phyloP scores from a whole-genome alignment of 169 alveolate species.

The Theileria parva region DNA sequence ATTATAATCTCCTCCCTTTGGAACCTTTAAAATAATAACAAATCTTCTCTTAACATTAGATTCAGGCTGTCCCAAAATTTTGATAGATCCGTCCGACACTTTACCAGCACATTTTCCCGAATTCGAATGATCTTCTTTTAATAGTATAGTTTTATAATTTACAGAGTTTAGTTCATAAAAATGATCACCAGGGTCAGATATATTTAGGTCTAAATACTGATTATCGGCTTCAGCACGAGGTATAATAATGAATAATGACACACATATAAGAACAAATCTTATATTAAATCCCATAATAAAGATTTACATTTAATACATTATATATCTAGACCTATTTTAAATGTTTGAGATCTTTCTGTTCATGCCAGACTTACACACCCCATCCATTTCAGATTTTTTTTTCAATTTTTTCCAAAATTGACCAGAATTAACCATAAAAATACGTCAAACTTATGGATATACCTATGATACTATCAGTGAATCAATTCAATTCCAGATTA shows the following conservation, averaged over 20 bases:
- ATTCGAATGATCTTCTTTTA: neutral
- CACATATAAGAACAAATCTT: neutral
- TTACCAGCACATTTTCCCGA: constrained; percentile 11
- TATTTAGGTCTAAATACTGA: neutral
- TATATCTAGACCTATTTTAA: neutral
- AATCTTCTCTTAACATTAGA: neutral
- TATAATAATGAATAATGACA: neutral
- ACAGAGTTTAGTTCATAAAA: neutral
- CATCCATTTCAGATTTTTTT: neutral
- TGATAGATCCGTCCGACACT: neutral
- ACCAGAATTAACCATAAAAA: neutral
- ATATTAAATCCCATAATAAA: neutral
- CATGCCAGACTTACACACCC: neutral
- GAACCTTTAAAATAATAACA: neutral
- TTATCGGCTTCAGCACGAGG: neutral
- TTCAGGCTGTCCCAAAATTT: constrained; percentile 9
- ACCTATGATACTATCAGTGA: neutral
- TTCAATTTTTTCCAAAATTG: neutral
- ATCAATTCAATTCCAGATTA: neutral
- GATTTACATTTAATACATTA: neutral
- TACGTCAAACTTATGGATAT: neutral
- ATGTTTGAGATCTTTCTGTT: neutral
- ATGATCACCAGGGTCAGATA: neutral
- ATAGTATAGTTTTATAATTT: neutral
- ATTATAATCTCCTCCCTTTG: constrained; percentile 1